These are phyloP conservation scores for Exophiala sp. DNA, from an alignment of 2,329 filamentous ascomycete species.

Conservation along the genomic window DNA sequence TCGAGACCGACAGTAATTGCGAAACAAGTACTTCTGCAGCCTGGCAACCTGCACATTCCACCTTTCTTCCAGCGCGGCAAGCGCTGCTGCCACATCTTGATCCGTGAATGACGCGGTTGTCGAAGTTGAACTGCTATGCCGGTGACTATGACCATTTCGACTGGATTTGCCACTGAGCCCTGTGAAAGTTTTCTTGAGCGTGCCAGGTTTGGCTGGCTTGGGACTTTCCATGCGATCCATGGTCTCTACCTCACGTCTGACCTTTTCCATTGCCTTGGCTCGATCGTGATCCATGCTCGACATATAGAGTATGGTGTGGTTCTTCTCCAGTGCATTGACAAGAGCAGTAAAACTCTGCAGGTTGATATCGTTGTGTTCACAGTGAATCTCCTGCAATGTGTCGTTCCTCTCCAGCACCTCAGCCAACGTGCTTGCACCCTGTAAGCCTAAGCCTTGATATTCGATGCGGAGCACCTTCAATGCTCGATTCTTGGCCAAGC, in stretches of 20 bases:
- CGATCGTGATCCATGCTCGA: conserved; percentile 63
- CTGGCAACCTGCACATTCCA: conserved; percentile 45
- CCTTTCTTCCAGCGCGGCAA: conserved; percentile 42
- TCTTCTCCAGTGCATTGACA: conserved; percentile 65
- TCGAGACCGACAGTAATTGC: conserved; percentile 44
- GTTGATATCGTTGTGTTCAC: conserved; percentile 66
- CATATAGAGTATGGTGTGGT: conserved; percentile 60
- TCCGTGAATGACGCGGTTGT: conserved; percentile 27
- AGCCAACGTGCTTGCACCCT: conserved; percentile 66
- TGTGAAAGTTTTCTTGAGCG: conserved; percentile 43
- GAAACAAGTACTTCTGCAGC: conserved; percentile 43
- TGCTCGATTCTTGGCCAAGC: conserved; percentile 61
- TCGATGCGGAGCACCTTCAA: conserved; percentile 63
- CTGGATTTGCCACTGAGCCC: conserved; percentile 34
- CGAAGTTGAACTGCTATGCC: conserved; percentile 19
- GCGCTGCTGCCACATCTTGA: conserved; percentile 41
- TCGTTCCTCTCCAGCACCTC: conserved; percentile 65
- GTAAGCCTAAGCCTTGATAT: conserved; percentile 65
- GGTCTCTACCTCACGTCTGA: conserved; percentile 54
- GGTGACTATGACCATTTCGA: conserved; percentile 19
- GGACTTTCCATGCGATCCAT: conserved; percentile 34
- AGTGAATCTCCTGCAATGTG: conserved; percentile 62
- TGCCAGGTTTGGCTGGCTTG: conserved; percentile 40
- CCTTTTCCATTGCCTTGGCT: conserved; percentile 57
- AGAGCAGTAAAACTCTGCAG: conserved; percentile 61